These are phyloP conservation scores for Erodium texanum DNA, from an alignment of 441 rosid species.

Conservation along the genomic window DNA sequence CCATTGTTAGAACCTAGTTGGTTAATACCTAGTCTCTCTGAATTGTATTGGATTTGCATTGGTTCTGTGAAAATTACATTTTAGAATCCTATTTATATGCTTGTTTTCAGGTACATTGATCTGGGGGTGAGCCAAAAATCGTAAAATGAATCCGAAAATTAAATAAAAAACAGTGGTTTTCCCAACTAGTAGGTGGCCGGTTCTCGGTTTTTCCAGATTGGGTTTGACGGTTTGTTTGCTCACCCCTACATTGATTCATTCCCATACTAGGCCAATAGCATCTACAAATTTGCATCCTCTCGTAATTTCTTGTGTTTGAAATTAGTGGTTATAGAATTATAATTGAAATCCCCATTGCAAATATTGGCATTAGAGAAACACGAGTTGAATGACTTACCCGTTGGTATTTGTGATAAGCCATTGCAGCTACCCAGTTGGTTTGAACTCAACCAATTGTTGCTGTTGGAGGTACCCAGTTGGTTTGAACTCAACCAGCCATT, in stretches of 20 bases:
- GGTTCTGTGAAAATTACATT: background rate
- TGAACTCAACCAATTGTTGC: constrained; percentile 15
- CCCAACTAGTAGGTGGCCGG: no score
- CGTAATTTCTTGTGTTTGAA: background rate
- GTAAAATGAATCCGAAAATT: no score
- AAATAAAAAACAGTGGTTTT: no score
- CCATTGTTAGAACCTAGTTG: background rate
- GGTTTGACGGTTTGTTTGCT: no score
- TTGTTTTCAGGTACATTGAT: background rate
- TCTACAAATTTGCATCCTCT: background rate
- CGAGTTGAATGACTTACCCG: constrained; percentile 30
- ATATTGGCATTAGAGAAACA: background rate
- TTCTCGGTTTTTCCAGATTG: no score
- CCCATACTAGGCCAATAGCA: background rate
- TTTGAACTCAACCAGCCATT: constrained; percentile 20
- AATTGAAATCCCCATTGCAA: constrained; percentile 7
- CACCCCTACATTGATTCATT: no score
- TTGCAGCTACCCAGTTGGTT: constrained; percentile 2
- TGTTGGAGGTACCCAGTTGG: constrained; percentile 1
- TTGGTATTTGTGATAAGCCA: constrained; percentile 24
- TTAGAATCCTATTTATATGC: background rate
- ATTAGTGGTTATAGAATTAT: constrained; percentile 2
- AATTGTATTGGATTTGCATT: background rate
- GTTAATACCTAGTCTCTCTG: background rate
- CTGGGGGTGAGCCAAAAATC: no score